Evolutionary conservation across 495 filamentous ascomycete species (phyloP).

Genomic region (Letharia lupina): DNA sequence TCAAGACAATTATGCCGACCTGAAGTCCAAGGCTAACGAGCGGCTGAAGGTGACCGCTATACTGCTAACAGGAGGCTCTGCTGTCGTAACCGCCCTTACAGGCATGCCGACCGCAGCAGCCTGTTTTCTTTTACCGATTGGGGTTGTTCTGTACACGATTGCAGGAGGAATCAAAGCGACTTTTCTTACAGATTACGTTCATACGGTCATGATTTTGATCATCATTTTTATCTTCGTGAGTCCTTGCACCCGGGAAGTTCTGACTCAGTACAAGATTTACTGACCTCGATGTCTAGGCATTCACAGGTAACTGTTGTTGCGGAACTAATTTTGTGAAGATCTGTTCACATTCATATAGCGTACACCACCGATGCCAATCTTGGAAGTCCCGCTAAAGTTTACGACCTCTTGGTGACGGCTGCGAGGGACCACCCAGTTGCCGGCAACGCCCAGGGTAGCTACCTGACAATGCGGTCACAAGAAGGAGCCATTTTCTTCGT

Average conservation of each 20-base stretch:
- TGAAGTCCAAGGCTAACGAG: neutral
- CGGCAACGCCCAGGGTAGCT: slow-evolving; percentile 79
- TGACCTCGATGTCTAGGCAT: slow-evolving; percentile 31
- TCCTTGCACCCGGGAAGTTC: neutral
- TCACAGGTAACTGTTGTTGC: slow-evolving; percentile 39
- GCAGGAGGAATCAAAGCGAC: slow-evolving; percentile 70
- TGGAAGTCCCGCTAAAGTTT: slow-evolving; percentile 73
- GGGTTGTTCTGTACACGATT: slow-evolving; percentile 70
- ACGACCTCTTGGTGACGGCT: slow-evolving; percentile 68
- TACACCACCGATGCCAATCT: slow-evolving; percentile 69
- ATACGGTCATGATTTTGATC: slow-evolving; percentile 79
- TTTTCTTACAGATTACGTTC: slow-evolving; percentile 71
- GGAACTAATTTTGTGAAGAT: too few relatives aligned
- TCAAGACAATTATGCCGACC: neutral
- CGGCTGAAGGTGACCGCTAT: slow-evolving; percentile 59
- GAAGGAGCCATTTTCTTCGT: slow-evolving; percentile 93
- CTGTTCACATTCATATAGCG: slow-evolving; percentile 29
- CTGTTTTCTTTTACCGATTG: slow-evolving; percentile 82
- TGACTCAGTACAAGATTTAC: neutral
- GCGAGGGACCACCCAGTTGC: slow-evolving; percentile 65
- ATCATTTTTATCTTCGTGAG: slow-evolving; percentile 77
- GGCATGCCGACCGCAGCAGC: slow-evolving; percentile 82
- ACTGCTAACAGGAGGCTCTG: slow-evolving; percentile 84
- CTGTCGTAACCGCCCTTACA: slow-evolving; percentile 75
- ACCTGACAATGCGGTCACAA: slow-evolving; percentile 81